These are phyloP conservation scores for Phytophthora citricola DNA, from an alignment of 352 stramenopile species.

Conservation along the genomic window DNA sequence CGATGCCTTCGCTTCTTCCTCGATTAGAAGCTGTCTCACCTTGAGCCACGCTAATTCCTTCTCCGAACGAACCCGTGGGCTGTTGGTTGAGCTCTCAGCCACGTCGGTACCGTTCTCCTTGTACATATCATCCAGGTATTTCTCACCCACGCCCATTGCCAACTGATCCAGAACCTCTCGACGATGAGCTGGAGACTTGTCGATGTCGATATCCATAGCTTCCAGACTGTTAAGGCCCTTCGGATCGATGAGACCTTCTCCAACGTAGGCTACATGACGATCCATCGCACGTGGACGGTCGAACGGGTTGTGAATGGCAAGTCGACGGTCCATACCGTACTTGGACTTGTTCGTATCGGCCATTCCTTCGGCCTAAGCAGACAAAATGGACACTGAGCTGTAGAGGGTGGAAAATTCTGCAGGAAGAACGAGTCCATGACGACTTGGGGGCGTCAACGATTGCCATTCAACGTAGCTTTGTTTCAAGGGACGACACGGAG, in stretches of 20 bases:
- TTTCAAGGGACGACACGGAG: slow-evolving; percentile 11
- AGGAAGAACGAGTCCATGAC: neutral
- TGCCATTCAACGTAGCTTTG: neutral
- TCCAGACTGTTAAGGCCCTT: slow-evolving; percentile 46
- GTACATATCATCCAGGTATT: slow-evolving; percentile 69
- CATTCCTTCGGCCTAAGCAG: neutral
- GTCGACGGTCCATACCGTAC: slow-evolving; percentile 5
- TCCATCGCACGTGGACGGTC: slow-evolving; percentile 14
- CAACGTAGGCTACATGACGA: slow-evolving; percentile 46
- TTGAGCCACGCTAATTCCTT: slow-evolving; percentile 45
- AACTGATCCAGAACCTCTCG: slow-evolving; percentile 55
- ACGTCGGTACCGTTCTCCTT: slow-evolving; percentile 47
- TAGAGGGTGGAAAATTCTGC: neutral
- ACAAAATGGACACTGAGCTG: slow-evolving; percentile 13
- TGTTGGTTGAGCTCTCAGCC: neutral
- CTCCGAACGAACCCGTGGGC: slow-evolving; percentile 2
- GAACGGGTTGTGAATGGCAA: slow-evolving; percentile 6
- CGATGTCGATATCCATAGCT: slow-evolving; percentile 39
- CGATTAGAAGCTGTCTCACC: slow-evolving; percentile 43
- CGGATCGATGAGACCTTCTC: slow-evolving; percentile 58
- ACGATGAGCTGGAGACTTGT: slow-evolving; percentile 31
- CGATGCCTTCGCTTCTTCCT: slow-evolving; percentile 40
- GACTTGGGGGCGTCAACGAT: neutral
- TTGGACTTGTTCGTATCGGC: neutral
- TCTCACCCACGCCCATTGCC: slow-evolving; percentile 59